Conservation (phyloP, 345 rosid genomes). For the Noccaea caerulescens region DNA sequence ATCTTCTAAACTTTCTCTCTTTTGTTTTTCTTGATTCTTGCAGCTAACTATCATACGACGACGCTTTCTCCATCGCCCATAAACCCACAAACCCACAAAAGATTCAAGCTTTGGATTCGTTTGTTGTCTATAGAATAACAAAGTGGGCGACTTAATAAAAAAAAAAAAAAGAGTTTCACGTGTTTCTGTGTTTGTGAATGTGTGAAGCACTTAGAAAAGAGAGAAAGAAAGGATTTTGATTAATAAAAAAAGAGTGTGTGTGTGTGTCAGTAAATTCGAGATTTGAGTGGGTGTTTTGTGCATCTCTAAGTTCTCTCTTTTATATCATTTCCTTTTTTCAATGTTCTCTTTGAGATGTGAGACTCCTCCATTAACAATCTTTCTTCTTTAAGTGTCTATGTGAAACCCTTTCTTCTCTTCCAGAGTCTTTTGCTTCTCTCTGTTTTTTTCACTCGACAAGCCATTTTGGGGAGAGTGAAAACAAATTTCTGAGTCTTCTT, state of each 20-base stretch:
- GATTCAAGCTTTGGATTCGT: constrained; percentile 45
- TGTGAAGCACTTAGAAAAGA: constrained; percentile 49
- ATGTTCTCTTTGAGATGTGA: constrained; percentile 47
- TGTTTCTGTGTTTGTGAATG: constrained; percentile 47
- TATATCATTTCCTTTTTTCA: constrained; percentile 18
- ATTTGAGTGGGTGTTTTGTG: constrained; percentile 65
- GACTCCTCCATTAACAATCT: constrained; percentile 48
- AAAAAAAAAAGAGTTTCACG: constrained; percentile 35
- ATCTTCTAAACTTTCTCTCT: constrained; percentile 46
- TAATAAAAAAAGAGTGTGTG: constrained; percentile 43
- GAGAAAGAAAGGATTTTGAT: constrained; percentile 37
- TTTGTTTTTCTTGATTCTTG: constrained; percentile 42
- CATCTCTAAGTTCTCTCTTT: constrained; percentile 39
- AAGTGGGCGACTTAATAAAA: not conserved
- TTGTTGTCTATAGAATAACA: constrained; percentile 14
- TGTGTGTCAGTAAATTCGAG: constrained; percentile 65
- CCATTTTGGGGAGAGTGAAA: constrained; percentile 45
- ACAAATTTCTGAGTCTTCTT: not conserved
- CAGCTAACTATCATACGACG: constrained; percentile 36
- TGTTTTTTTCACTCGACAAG: constrained; percentile 50
- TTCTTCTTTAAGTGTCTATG: constrained; percentile 47
- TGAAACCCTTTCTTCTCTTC: constrained; percentile 1
- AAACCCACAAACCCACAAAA: constrained; percentile 18
- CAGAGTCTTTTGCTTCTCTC: constrained; percentile 14
- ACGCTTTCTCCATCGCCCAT: constrained; percentile 22